These are phyloP conservation scores for Thraustochytrium striatum DNA, from an alignment of 352 stramenopile genomes.

Conservation along the genomic window DNA sequence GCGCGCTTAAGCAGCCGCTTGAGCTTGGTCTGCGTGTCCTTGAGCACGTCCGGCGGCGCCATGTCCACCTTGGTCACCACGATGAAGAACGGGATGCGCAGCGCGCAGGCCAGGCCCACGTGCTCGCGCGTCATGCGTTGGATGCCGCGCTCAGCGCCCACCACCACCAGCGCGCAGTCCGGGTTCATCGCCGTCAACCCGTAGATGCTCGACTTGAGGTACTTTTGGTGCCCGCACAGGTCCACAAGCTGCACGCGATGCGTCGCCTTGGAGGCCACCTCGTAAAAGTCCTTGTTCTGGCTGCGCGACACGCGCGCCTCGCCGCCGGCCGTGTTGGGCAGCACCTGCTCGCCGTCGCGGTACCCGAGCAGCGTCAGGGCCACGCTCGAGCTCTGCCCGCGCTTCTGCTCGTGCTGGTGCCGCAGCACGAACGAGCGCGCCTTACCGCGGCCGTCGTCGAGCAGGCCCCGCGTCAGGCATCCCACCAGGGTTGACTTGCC, in stretches of 20 bases:
- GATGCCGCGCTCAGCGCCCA: conserved; percentile 77
- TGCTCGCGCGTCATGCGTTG: conserved; percentile 90
- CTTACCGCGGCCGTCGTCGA: conserved; percentile 91
- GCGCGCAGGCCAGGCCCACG: conserved; percentile 79
- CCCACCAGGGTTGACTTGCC: conserved; percentile 87
- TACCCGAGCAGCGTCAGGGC: conserved; percentile 75
- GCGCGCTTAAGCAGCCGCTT: conserved; percentile 71
- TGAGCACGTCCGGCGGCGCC: conserved; percentile 80
- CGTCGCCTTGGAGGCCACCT: conserved; percentile 57
- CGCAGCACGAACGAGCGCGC: conserved; percentile 75
- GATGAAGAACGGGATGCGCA: conserved; percentile 87
- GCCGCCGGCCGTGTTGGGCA: conserved; percentile 55
- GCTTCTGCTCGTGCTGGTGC: conserved; percentile 82
- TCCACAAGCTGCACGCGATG: conserved; percentile 71
- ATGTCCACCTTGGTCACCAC: conserved; percentile 90
- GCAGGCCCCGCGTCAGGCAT: conserved; percentile 84
- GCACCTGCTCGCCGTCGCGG: conserved; percentile 54
- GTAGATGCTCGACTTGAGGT: conserved; percentile 99
- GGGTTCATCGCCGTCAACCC: conserved; percentile 93
- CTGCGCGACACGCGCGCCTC: conserved; percentile 56
- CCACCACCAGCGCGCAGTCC: conserved; percentile 88
- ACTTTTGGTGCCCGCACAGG: conserved; percentile 92
- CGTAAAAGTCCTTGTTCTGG: conserved; percentile 49
- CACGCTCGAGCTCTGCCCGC: conserved; percentile 76
- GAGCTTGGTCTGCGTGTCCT: conserved; percentile 81